Evolutionary conservation across 495 filamentous ascomycete genomes (phyloP).

Genomic region (Bacidia rubella): DNA sequence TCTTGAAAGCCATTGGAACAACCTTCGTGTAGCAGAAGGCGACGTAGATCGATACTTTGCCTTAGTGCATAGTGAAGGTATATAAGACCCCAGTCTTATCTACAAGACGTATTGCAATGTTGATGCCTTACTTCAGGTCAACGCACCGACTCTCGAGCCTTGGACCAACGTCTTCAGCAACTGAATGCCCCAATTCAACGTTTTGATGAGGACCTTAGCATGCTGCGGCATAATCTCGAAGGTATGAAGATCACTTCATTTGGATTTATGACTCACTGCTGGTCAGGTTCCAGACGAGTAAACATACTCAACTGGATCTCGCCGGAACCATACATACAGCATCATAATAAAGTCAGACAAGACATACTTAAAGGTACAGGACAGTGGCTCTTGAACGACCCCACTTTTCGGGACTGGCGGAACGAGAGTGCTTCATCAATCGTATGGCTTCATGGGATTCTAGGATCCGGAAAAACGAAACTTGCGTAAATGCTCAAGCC

Average conservation of each 20-base stretch:
- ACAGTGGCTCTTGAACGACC: not conserved
- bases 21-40: no score
- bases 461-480: slow-evolving; percentile 5
- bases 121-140: no score
- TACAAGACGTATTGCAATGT: no score
- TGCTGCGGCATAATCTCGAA: not conserved
- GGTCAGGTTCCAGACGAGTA: not conserved
- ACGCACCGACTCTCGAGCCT: no score
- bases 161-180: no score
- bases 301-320: not conserved
- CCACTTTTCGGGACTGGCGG: not conserved
- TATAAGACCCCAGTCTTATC: no score
- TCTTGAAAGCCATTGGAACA: no score
- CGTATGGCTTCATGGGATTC: slow-evolving; percentile 4
- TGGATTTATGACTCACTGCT: not conserved
- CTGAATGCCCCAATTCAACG: no score
- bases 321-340: not conserved
- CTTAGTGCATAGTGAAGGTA: no score
- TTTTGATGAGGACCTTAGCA: no score
- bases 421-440: not conserved
- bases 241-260: not conserved
- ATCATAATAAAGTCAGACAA: not conserved
- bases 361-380: not conserved
- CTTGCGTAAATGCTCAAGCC: not conserved
- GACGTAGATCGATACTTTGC: no score